Evolutionary conservation across 2,329 filamentous ascomycete species (phyloP).

Genomic region (Aureobasidium sp.): DNA sequence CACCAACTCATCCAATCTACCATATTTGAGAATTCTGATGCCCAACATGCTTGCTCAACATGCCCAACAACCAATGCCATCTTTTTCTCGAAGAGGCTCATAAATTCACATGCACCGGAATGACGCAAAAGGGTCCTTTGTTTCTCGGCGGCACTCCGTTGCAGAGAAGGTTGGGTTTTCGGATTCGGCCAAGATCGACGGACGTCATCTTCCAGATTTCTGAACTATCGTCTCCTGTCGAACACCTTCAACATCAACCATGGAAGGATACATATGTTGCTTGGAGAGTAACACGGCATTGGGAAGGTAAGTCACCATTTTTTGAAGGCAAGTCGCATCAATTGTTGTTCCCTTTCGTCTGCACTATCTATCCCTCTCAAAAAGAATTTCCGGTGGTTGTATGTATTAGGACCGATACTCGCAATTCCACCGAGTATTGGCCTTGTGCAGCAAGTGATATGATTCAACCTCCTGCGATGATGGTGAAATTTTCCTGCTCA

Average conservation of each 20-base stretch:
- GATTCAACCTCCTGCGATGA: slow-evolving; percentile 5
- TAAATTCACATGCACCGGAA: background rate
- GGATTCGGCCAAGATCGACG: background rate
- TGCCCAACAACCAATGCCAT: background rate
- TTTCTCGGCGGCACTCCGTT: background rate
- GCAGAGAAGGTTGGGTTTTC: background rate
- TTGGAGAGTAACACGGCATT: background rate
- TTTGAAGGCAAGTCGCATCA: background rate
- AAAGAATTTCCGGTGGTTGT: background rate
- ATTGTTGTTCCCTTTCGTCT: background rate
- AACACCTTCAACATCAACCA: background rate
- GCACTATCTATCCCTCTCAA: background rate
- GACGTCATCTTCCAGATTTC: background rate
- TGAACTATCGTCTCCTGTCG: background rate
- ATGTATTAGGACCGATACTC: slow-evolving; percentile 5
- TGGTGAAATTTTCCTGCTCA: slow-evolving; percentile 10
- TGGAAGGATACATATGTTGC: background rate
- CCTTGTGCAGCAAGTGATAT: slow-evolving; percentile 2
- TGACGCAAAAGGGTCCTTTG: background rate
- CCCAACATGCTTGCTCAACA: background rate
- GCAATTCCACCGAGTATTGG: slow-evolving; percentile 11
- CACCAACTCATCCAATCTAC: background rate
- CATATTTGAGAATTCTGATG: background rate
- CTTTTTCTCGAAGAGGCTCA: background rate
- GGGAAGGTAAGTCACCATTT: background rate